These are phyloP conservation scores for Claviceps spartinae DNA, from an alignment of 2,329 filamentous ascomycete genomes.

Conservation along the genomic window DNA sequence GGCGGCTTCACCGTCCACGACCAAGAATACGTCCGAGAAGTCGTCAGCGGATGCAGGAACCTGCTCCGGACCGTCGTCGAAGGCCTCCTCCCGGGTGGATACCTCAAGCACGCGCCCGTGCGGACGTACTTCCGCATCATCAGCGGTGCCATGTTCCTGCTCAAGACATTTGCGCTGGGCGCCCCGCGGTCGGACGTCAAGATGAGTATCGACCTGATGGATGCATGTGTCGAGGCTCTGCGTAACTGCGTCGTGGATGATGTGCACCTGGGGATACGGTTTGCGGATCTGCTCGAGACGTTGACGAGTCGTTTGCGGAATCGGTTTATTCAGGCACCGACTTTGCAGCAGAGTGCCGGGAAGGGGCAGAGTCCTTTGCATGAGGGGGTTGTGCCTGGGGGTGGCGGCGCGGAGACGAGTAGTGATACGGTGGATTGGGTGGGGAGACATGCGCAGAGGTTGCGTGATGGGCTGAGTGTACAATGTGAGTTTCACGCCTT, in stretches of 20 bases:
- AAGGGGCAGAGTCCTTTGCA: constrained; percentile 29
- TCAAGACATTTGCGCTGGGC: constrained; percentile 74
- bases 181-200: constrained; percentile 67
- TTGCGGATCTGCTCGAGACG: constrained; percentile 70
- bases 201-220: constrained; percentile 61
- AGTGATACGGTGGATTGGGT: constrained; percentile 17
- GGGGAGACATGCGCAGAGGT: constrained; percentile 24
- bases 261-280: constrained; percentile 71
- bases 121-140: constrained; percentile 80
- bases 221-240: constrained; percentile 59
- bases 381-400: constrained; percentile 12
- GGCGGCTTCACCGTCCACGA: constrained; percentile 52
- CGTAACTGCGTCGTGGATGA: constrained; percentile 72
- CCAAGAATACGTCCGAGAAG: constrained; percentile 61
- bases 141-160: constrained; percentile 69
- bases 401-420: neutral
- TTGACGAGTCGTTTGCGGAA: constrained; percentile 61
- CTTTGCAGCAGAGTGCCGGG: constrained; percentile 26
- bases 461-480: constrained; percentile 26
- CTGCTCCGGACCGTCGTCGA: constrained; percentile 67
- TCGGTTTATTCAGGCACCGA: constrained; percentile 56
- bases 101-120: constrained; percentile 71
- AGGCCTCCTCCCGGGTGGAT: constrained; percentile 58
- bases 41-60: constrained; percentile 64
- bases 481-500: constrained; percentile 18